Evolutionary conservation across 2,329 filamentous ascomycete species (phyloP), one percentile per base, ranked within the genome.

Genomic region (Colletotrichum cuscutae): DNA sequence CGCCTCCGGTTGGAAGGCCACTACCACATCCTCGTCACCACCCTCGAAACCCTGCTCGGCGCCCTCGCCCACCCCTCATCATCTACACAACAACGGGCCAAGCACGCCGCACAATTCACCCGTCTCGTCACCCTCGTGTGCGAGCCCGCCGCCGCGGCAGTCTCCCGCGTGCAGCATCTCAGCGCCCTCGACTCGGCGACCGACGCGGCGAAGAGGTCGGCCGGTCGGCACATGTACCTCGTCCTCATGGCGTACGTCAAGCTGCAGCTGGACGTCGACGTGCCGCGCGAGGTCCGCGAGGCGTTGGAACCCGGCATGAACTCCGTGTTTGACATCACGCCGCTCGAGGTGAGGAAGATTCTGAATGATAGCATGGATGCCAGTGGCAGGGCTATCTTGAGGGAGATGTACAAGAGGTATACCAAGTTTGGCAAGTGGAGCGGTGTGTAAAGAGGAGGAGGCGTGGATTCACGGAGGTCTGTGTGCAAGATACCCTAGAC

Each of bases 401-500:
- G 84, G 75, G 86, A 88, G 72, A 83, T 92, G 84, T 91, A 87
- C 74, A 88, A 86, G 77, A 84, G 87, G 79, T 92, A 90, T 78
- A 84, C 85, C 78, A 89, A 86, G 80, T 91, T 91, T 83, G 90
- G 90, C 54, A 91, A 90, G 83, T 92, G 90, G 89, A 89, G 82
- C 64, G 89, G 89, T 42, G 85, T 90, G 28, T 90, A 84, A 84
- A 75, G 64, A 30, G 15, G 11, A 24, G 24, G 7, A 13, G 15
- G 7, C 32, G 42, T 7, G 42, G 35, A 42, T 37, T 22, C 12
- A 12, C 42, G 49, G 26, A 52, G 59, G 46, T 35, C 49, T 30
- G 66, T 71, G 12, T 62, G 35, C 56, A 71, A 73, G 71, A 73
- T 73, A 73, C 71, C 71, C 71, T 65, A 56, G 28, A 73, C 15